Conservation (phyloP, 202 grass and related monocot genomes). For the Setaria viridis region DNA sequence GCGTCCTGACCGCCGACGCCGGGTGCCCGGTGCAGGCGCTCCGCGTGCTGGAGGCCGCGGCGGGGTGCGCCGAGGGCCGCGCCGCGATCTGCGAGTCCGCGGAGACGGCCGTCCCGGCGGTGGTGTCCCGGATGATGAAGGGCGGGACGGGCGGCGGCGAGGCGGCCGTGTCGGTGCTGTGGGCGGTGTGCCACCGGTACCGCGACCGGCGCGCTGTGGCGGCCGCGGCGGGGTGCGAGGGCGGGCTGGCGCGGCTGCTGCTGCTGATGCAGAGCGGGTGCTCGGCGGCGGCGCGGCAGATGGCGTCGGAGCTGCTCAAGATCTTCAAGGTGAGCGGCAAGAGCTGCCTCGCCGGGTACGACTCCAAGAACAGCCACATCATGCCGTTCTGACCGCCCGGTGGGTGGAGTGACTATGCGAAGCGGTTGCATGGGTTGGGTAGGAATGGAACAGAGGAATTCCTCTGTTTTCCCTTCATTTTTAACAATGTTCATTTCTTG, state of each 20-base stretch:
- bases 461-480: background rate
- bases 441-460: constrained; percentile 16
- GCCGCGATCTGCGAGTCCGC: constrained; percentile 63
- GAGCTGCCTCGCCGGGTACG: constrained; percentile 77
- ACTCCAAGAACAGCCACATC: constrained; percentile 86
- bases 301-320: constrained; percentile 75
- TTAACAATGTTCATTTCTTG: background rate
- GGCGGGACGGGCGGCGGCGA: constrained; percentile 60
- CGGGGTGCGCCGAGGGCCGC: constrained; percentile 69
- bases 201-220: constrained; percentile 64
- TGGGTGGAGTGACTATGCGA: background rate
- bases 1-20: constrained; percentile 42
- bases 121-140: constrained; percentile 70
- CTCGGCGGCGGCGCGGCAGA: constrained; percentile 64
- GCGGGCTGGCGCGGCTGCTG: constrained; percentile 62
- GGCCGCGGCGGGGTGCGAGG: constrained; percentile 49
- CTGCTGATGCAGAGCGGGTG: constrained; percentile 86
- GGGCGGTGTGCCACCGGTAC: constrained; percentile 77
- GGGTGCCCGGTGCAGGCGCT: constrained; percentile 40
- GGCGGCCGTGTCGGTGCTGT: constrained; percentile 75
- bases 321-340: constrained; percentile 72
- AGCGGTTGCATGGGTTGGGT: background rate
- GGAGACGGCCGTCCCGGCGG: constrained; percentile 42
- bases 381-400: constrained; percentile 63
- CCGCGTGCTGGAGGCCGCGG: constrained; percentile 59